Conservation (phyloP, 1,284 basidiomycete genomes). For the Leccinum insigne region DNA sequence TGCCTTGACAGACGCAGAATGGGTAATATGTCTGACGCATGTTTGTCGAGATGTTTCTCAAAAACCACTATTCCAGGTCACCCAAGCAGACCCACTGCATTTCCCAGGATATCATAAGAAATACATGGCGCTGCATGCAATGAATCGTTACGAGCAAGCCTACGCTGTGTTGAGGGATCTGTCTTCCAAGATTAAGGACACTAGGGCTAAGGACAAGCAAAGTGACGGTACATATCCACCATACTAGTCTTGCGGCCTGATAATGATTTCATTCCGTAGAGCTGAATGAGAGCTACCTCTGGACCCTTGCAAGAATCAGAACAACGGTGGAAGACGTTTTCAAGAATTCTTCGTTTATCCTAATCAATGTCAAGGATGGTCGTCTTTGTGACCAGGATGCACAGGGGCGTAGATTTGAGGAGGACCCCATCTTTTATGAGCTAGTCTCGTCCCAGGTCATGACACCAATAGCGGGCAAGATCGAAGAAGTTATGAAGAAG, state of each 20-base stretch:
- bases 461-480: background rate
- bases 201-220: background rate
- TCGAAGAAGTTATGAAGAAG: slow-evolving; percentile 5
- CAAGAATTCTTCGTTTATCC: slow-evolving; percentile 7
- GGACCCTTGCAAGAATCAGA: background rate
- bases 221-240: slow-evolving; percentile 2
- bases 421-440: slow-evolving; percentile 4
- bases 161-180: background rate
- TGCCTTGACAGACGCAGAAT: slow-evolving; percentile 4
- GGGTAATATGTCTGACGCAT: slow-evolving; percentile 1
- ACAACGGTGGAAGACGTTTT: background rate
- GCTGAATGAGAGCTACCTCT: slow-evolving; percentile 1
- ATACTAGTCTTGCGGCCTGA: background rate
- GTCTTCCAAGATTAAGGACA: background rate
- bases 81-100: slow-evolving; percentile 1
- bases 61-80: slow-evolving; percentile 7
- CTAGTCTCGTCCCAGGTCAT: slow-evolving; percentile 8
- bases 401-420: slow-evolving; percentile 5
- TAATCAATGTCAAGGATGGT: slow-evolving; percentile 13
- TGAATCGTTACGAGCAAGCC: background rate
- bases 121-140: slow-evolving; percentile 1
- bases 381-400: slow-evolving; percentile 6
- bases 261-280: slow-evolving; percentile 1
- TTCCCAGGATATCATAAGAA: slow-evolving; percentile 11
- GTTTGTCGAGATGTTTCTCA: background rate